phyloP scores from a whole-genome alignment of 2,329 filamentous ascomycete species.

The Sclerotinia sclerotiorum region DNA sequence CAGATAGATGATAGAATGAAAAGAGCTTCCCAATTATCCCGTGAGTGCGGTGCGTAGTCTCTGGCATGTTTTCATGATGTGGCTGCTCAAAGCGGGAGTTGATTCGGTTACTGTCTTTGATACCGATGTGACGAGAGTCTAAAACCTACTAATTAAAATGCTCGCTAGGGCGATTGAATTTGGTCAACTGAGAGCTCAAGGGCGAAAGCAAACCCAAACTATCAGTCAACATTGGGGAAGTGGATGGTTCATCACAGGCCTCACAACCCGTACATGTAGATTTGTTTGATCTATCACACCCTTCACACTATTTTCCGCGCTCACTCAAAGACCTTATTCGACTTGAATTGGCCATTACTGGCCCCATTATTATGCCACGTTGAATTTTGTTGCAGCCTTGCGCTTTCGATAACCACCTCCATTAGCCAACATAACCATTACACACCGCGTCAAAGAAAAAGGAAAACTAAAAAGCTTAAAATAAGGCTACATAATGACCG shows the following conservation, averaged over 20 bases:
- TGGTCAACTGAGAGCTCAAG: background rate
- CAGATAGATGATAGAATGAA: conserved; percentile 2
- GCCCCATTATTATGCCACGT: background rate
- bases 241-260: too few species aligned
- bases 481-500: background rate
- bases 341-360: background rate
- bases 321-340: background rate
- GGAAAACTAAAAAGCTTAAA: background rate
- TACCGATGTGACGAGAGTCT: background rate
- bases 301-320: background rate
- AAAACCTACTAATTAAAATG: background rate
- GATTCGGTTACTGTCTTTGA: background rate
- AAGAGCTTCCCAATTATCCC: background rate
- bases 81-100: background rate
- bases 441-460: too few species aligned
- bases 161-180: background rate
- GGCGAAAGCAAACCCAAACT: background rate
- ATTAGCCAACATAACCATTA: background rate
- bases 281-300: background rate
- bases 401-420: background rate
- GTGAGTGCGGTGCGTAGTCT: conserved; percentile 14
- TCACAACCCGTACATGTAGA: too few species aligned
- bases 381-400: background rate
- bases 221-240: background rate
- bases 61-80: background rate